Base-by-base conservation (phyloP, 345 rosid genomes). In the Mangifera indica region DNA sequence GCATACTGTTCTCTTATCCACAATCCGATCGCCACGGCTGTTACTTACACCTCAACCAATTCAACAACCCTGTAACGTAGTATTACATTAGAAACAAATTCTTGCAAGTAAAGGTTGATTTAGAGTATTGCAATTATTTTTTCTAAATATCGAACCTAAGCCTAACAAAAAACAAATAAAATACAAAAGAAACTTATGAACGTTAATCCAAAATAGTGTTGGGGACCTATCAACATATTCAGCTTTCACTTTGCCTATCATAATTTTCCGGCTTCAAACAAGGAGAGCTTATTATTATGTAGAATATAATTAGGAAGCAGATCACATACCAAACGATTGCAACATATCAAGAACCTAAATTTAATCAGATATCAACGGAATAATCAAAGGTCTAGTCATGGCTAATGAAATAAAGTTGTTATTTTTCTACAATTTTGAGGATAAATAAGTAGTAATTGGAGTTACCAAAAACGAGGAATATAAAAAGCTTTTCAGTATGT, bases 1-100 rank as follows among this genome's bases (percentile, higher is more conserved):
- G 82, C 96, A 90, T 90, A 66, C 81, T 90, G 86, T 62, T 66
- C 54, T 66, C 54, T 60, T 54, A 66, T 26, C 49, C 49, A 63
- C 74, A 70, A 52, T 62, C 13, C 11, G 51, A 73, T 64, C n/a
- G 81, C 79, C 86, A 78, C 82, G 40, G 55, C 18, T 68, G 57
- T 63, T 61, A n/a, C n/a, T n/a, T n/a, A n/a, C n/a, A n/a, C n/a
- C n/a, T n/a, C n/a, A n/a, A n/a, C n/a, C n/a, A n/a, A n/a, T 52
- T 29, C 71, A 72, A 67, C 10, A 7, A 70, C 46, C 83, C 88
- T 81, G 83, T 76, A 77, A 77, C 11, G 37, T 3, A 52, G 15
- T 49, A 11, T 49, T 29, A 6, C 26, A 34, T 60, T 12, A 62
- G 40, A 65, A 66, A 66, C 67, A 71, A 70, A 61, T 3, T 5